phyloP scores from a whole-genome alignment of 2,329 filamentous ascomycete species.

The Westerdykella sp. region DNA sequence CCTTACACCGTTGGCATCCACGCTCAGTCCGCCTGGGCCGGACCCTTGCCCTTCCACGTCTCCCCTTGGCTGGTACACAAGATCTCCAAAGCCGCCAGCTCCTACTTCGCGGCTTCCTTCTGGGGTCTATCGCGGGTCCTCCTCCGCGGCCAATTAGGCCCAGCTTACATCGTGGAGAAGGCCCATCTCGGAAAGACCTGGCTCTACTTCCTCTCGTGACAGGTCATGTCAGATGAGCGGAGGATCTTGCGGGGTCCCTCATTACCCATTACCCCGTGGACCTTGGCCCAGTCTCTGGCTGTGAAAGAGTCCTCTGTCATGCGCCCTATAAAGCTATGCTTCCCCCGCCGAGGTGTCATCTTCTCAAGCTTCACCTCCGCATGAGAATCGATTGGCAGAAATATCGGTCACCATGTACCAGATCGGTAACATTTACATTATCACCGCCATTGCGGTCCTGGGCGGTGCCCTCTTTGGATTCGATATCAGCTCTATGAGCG shows the following conservation, averaged over 20 bases:
- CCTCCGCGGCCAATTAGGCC: too few relatives aligned
- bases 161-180: too few relatives aligned
- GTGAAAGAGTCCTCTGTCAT: not conserved
- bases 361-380: not conserved
- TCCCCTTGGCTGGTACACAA: too few relatives aligned
- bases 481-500: conserved; percentile 69
- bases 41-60: too few relatives aligned
- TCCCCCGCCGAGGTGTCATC: not conserved
- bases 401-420: conserved; percentile 23
- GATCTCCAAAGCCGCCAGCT: too few relatives aligned
- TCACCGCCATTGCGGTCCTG: conserved; percentile 53
- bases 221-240: not conserved
- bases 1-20: too few relatives aligned
- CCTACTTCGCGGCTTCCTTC: too few relatives aligned
- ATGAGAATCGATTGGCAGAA: not conserved
- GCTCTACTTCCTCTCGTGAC: not conserved
- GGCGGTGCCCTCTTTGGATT: conserved; percentile 71
- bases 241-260: not conserved
- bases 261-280: not conserved
- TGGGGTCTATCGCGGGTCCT: too few relatives aligned
- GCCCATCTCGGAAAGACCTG: too few relatives aligned
- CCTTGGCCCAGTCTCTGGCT: not conserved
- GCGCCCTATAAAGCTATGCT: not conserved
- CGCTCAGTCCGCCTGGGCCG: too few relatives aligned
- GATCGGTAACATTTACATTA: conserved; percentile 54